Conservation (phyloP, 75 land plant species). For the Cunninghamia lanceolata region DNA sequence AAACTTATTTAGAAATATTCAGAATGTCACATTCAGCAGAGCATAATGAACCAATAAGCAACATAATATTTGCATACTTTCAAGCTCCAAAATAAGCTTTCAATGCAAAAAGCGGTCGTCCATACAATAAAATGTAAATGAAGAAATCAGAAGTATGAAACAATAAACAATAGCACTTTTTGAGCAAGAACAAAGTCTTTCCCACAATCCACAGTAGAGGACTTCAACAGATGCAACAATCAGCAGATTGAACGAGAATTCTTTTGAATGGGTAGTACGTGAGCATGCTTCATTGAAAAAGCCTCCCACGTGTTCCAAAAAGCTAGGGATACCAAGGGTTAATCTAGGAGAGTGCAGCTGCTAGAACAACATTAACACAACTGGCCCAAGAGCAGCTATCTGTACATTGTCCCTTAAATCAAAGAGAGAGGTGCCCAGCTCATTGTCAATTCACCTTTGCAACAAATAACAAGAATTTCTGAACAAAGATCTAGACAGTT, state of each 20-base stretch:
- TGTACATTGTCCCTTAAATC: slow-evolving; percentile 3
- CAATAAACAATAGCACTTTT: background rate
- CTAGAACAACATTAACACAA: background rate
- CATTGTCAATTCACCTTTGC: background rate
- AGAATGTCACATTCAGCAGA: background rate
- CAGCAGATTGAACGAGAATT: background rate
- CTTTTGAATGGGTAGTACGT: background rate
- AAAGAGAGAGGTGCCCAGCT: background rate
- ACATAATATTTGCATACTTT: background rate
- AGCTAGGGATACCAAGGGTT: background rate
- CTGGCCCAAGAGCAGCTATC: slow-evolving; percentile 2
- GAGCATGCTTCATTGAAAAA: background rate
- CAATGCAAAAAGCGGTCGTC: background rate
- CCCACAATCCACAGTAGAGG: slow-evolving; percentile 5
- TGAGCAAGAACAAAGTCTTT: background rate
- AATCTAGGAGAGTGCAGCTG: background rate
- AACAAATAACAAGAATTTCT: slow-evolving; percentile 12
- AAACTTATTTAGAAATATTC: background rate
- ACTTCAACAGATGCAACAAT: background rate
- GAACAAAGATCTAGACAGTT: slow-evolving; percentile 7
- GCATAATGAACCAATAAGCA: background rate
- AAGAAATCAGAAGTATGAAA: background rate
- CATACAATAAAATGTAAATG: background rate
- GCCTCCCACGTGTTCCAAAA: slow-evolving; percentile 7
- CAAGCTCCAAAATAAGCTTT: slow-evolving; percentile 1